phyloP scores from a whole-genome alignment of 129 eudicot genomes.

The Lactuca sativa region DNA sequence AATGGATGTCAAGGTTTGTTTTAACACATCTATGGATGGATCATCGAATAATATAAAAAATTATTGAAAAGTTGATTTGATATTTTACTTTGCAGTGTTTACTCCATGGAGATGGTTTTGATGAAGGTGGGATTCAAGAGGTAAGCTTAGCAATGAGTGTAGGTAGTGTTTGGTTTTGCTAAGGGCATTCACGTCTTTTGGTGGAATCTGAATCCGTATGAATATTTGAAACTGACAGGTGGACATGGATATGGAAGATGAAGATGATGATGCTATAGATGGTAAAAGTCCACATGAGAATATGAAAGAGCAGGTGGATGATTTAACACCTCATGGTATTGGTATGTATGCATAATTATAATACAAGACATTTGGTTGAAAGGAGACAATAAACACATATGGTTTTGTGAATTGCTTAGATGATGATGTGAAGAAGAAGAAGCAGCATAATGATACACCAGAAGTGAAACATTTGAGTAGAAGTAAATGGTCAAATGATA shows the following conservation, averaged over 20 bases:
- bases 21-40: conserved; percentile 2
- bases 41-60: conserved; percentile 2
- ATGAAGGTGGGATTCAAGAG: conserved; percentile 83
- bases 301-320: conserved; percentile 27
- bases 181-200: neutral
- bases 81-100: conserved; percentile 52
- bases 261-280: conserved; percentile 55
- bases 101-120: conserved; percentile 76
- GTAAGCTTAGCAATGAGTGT: conserved; percentile 34
- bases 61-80: neutral
- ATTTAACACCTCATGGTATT: conserved; percentile 38
- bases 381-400: neutral
- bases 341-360: too few species aligned
- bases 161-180: neutral
- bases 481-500: conserved; percentile 88
- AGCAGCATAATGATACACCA: conserved; percentile 29
- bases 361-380: neutral
- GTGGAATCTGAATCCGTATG: neutral
- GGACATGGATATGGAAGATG: conserved; percentile 99
- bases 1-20: conserved; percentile 75
- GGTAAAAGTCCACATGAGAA: conserved; percentile 35
- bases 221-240: conserved; percentile 51
- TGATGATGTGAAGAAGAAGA: conserved; percentile 24
- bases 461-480: conserved; percentile 74
- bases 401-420: neutral